Evolutionary conservation across 2,329 filamentous ascomycete genomes (phyloP).

Genomic region (Arthrobotrys sphaeroides): DNA sequence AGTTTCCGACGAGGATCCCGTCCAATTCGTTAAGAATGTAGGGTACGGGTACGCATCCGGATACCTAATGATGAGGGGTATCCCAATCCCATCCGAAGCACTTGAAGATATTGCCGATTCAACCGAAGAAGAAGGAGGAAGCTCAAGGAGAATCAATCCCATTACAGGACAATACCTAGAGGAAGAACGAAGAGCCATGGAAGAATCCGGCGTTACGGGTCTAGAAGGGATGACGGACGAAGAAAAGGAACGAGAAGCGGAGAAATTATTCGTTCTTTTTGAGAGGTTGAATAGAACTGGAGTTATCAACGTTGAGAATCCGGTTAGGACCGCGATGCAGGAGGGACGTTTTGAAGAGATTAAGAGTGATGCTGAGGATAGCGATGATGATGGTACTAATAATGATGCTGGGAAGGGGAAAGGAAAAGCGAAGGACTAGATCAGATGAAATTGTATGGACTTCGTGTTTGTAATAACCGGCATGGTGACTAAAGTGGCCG

Average conservation of each 20-base stretch:
- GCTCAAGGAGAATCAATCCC: conserved; percentile 72
- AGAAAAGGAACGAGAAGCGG: conserved; percentile 91
- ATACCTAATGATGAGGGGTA: conserved; percentile 84
- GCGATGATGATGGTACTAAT: conserved; percentile 6
- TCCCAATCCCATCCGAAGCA: conserved; percentile 76
- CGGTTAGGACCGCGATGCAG: conserved; percentile 74
- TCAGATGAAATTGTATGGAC: too few species aligned
- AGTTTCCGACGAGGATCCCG: conserved; percentile 81
- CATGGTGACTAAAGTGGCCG: too few species aligned
- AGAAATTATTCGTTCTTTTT: conserved; percentile 87
- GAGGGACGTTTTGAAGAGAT: conserved; percentile 78
- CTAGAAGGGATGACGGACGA: conserved; percentile 80
- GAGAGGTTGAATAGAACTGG: conserved; percentile 85
- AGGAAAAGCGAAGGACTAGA: conserved; percentile 10
- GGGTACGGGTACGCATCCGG: conserved; percentile 94
- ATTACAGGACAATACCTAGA: conserved; percentile 85
- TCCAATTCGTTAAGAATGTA: conserved; percentile 85
- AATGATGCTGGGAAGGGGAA: conserved; percentile 10
- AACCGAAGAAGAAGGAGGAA: conserved; percentile 61
- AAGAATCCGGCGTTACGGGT: conserved; percentile 59
- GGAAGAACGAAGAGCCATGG: conserved; percentile 64
- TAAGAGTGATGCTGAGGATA: conserved; percentile 23
- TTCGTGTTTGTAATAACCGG: too few species aligned
- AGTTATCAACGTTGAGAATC: conserved; percentile 80
- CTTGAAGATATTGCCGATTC: conserved; percentile 58